Percentiles rank a stretch among this genome's conserved stretches.
These are phyloP conservation scores for Nicotiana sylvestris DNA, from an alignment of 257 asterid genomes.

Conservation along the genomic window DNA sequence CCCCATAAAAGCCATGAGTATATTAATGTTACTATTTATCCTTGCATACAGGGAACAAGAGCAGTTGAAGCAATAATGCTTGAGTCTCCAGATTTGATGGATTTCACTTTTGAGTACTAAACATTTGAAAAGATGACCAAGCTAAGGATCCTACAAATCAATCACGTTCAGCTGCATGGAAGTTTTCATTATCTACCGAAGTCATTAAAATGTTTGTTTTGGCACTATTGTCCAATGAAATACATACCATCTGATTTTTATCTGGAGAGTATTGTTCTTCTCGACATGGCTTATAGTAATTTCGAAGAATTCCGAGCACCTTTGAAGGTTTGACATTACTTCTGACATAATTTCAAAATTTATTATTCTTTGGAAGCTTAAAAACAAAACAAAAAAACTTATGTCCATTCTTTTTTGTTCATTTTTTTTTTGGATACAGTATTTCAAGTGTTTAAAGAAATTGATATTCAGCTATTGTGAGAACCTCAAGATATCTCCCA, in stretches of 20 bases:
- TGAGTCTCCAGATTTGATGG: not conserved
- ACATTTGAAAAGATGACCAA: not conserved
- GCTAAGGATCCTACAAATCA: not conserved
- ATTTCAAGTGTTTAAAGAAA: not conserved
- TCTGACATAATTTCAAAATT: not conserved
- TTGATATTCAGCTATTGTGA: no score
- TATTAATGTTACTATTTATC: not conserved
- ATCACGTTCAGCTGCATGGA: not conserved
- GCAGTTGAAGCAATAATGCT: not conserved
- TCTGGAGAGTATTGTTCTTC: not conserved
- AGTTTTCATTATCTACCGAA: not conserved
- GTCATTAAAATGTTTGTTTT: not conserved
- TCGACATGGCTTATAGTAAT: not conserved
- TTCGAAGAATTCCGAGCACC: not conserved
- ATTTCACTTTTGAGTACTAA: not conserved
- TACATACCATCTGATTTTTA: not conserved
- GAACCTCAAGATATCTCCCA: no score
- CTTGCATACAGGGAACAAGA: not conserved
- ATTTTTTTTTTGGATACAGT: not conserved
- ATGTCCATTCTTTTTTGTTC: not conserved
- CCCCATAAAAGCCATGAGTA: not conserved
- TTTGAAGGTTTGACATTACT: not conserved
- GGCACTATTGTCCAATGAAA: not conserved
- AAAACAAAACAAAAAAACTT: not conserved
- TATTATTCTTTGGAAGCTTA: not conserved